phyloP scores from a whole-genome alignment of 176 grass and related monocot genomes.

The Phoenix roebelenii region DNA sequence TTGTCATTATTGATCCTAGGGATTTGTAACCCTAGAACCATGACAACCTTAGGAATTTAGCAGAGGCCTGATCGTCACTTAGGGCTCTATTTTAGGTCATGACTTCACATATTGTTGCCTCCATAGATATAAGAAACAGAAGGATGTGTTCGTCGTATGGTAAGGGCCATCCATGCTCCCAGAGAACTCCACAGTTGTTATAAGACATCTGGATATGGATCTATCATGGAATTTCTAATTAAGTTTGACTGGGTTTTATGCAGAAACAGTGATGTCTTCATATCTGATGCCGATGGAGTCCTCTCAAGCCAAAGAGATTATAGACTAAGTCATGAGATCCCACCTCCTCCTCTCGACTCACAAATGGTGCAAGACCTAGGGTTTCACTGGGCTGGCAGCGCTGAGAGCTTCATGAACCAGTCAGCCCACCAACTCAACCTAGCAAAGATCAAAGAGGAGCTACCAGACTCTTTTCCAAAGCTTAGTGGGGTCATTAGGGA shows the following conservation, averaged over 20 bases:
- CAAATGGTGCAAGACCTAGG: slow-evolving; percentile 76
- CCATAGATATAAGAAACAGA: no score
- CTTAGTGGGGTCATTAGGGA: not conserved
- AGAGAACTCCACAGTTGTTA: no score
- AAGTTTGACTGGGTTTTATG: not conserved
- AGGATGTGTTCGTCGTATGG: no score
- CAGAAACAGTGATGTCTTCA: slow-evolving; percentile 30
- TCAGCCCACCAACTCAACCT: slow-evolving; percentile 18
- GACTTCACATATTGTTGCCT: no score
- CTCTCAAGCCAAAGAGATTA: slow-evolving; percentile 24
- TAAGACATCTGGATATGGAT: no score
- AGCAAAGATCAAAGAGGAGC: slow-evolving; percentile 41
- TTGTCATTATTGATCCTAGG: slow-evolving; percentile 51
- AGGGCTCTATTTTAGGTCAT: no score
- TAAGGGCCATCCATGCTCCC: no score
- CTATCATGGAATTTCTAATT: not conserved
- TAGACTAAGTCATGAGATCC: slow-evolving; percentile 23
- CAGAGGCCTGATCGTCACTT: no score
- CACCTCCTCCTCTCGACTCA: slow-evolving; percentile 29
- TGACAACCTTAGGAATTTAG: slow-evolving; percentile 1
- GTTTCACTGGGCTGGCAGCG: slow-evolving; percentile 51
- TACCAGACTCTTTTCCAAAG: slow-evolving; percentile 9
- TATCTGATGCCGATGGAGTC: slow-evolving; percentile 28
- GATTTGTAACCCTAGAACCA: slow-evolving; percentile 46
- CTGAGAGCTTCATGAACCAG: slow-evolving; percentile 21